Evolutionary conservation across 116 monocot species (phyloP).

Genomic region (Cymodocea nodosa): DNA sequence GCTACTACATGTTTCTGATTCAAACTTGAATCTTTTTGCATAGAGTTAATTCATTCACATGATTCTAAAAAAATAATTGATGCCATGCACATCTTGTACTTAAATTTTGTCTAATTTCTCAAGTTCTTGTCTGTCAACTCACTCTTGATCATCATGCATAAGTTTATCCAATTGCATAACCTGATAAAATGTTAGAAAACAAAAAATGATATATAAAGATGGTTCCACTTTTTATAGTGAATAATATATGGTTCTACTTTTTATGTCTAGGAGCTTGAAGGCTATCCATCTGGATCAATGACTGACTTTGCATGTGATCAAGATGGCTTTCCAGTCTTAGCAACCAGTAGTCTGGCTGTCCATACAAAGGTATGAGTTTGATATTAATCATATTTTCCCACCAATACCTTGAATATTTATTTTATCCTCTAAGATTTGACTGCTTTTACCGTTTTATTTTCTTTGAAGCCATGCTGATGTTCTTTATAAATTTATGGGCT

Average conservation of each 20-base stretch:
- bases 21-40: too few species aligned
- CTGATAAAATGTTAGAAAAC: too few species aligned
- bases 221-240: not conserved
- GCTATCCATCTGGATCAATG: constrained; percentile 92
- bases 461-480: not conserved
- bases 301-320: constrained; percentile 82
- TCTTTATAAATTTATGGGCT: not conserved
- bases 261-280: constrained; percentile 46
- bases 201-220: not conserved
- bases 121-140: not conserved
- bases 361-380: constrained; percentile 66
- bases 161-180: too few species aligned
- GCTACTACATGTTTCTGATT: too few species aligned
- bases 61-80: not conserved
- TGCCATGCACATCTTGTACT: not conserved
- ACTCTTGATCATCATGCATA: too few species aligned
- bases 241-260: not conserved
- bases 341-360: constrained; percentile 75
- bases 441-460: not conserved
- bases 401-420: not conserved
- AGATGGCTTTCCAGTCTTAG: constrained; percentile 75
- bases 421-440: not conserved
- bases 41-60: not conserved
- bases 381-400: not conserved
- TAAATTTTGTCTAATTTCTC: not conserved